Base-by-base conservation (phyloP, 2,329 filamentous ascomycete species). In the Drechslerella stenobrocha region DNA sequence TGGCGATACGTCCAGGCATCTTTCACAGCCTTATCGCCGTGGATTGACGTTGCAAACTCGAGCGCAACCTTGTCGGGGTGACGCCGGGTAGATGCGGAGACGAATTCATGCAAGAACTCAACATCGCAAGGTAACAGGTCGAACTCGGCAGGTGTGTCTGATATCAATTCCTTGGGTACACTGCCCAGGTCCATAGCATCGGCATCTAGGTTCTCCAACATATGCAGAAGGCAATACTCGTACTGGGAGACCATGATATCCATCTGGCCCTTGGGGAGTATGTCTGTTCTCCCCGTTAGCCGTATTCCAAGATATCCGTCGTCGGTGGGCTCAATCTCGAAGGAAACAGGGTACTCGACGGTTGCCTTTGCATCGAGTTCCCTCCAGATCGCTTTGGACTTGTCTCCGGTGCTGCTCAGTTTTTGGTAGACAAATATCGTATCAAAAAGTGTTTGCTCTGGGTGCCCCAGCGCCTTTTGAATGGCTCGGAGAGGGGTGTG, bases 401-500 rank as follows among this genome's bases (percentile, higher is more conserved):
- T 58, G 13, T 71, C 52, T 1, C 71, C 66, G 47, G 32, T 63
- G 56, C 32, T 70, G 15, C 52, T 77, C 71, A 61, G 79, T 70
- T 88, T 89, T 73, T 96, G 91, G 73, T 90, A 92, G 0, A 89
- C 87, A 64, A 96, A 84, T 1, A 96, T 79, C 0, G 90, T 92
- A 73, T 96, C 90, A 71, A 96, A 96, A 0, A 93, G 79, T 0
- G 81, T 78, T 4, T 83, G 81, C 22, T 86, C 83, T 0, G 85
- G 79, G 61, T 83, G 80, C 0, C 85, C 85, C 15, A 89, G 80
- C 81, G 86, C 87, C 50, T 82, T 84, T 72, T 95, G 89, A 7
- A 95, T 86, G 26, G 84, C 82, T 2, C 81, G 80, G 4, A 96
- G 78, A 0, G 89, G 84, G 0, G 84, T 83, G 71, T 87, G 86